phyloP scores from a whole-genome alignment of 75 land plant genomes.

The Chamaecyparis obtusa region DNA sequence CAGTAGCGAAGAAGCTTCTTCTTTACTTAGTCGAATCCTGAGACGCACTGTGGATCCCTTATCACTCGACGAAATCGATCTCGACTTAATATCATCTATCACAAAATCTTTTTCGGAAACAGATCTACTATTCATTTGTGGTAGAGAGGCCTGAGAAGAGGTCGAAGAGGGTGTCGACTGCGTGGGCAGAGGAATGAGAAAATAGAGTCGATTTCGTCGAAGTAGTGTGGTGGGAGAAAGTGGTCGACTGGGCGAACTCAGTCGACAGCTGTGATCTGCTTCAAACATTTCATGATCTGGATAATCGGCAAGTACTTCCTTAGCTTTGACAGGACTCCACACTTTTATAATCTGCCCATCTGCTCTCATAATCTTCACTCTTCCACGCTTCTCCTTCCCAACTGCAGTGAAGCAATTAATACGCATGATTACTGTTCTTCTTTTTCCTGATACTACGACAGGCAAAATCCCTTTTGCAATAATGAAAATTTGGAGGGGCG shows the following conservation, averaged over 20 bases:
- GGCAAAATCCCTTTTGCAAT: too few relatives aligned
- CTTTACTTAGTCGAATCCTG: too few relatives aligned
- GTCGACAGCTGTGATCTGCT: neutral
- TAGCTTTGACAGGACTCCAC: neutral
- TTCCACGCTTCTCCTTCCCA: neutral
- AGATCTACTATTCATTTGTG: too few relatives aligned
- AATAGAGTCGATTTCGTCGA: neutral
- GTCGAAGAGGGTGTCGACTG: neutral
- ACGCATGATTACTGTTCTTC: too few relatives aligned
- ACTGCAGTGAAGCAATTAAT: too few relatives aligned
- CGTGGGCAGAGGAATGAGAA: neutral
- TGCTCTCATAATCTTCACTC: neutral
- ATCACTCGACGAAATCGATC: too few relatives aligned
- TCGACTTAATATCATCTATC: too few relatives aligned
- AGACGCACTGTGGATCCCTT: too few relatives aligned
- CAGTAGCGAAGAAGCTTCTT: too few relatives aligned
- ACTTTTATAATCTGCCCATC: neutral
- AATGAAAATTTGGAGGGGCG: neutral
- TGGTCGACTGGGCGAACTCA: neutral
- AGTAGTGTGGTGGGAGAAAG: neutral
- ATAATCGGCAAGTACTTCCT: neutral
- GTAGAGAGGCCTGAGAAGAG: too few relatives aligned
- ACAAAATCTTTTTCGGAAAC: too few relatives aligned
- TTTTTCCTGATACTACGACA: neutral
- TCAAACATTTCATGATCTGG: neutral